Evolutionary conservation across 331 rosid species (phyloP), one percentile per base, ranked within the genome.

Genomic region (Malus hybrid): DNA sequence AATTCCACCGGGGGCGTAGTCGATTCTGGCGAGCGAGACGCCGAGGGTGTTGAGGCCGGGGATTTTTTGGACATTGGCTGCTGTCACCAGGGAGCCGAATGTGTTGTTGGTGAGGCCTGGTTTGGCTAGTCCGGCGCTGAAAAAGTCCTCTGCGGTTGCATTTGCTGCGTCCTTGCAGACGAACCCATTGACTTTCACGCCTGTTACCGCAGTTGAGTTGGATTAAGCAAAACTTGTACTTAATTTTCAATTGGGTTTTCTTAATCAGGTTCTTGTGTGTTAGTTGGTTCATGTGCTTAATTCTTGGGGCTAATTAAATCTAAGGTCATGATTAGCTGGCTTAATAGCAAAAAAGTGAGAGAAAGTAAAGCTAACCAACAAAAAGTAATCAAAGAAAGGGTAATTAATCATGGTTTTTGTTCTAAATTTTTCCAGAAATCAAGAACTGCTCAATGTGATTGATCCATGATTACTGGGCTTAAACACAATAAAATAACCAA

Each of bases 1-100:
- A 0, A 88, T 73, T 18, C 99, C 99, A 3, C 93, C 96, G 1
- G 95, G 87, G 4, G 96, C 99, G 27, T 88, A 94, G 89, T 94
- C 99, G 62, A 94, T 84, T 5, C 99, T 81, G 5, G 99, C 52
- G 22, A 94, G 20, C 2, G 99, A 94, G 24, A 92, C 93, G 18
- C 97, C 97, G 0, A 93, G 89, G 0, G 97, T 94, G 89, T 94
- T 94, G 2, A 94, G 89, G 75, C 99, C 99, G 27, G 97, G 93
- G 56, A 94, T 79, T 77, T 70, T 76, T 65, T 83, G 67, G 22
- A 92, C 99, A n/a, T 92, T 92, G 77, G 96, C 99, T 62, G 60
- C 89, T 4, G 99, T 91, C 22, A 94, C 99, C 29, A 82, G 15
- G 18, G 99, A 90, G 1, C 93, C 93, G 39, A 78, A 86, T 5